Conservation (phyloP, 73 alveolate genomes). For the Tetrahymena elliotti region DNA sequence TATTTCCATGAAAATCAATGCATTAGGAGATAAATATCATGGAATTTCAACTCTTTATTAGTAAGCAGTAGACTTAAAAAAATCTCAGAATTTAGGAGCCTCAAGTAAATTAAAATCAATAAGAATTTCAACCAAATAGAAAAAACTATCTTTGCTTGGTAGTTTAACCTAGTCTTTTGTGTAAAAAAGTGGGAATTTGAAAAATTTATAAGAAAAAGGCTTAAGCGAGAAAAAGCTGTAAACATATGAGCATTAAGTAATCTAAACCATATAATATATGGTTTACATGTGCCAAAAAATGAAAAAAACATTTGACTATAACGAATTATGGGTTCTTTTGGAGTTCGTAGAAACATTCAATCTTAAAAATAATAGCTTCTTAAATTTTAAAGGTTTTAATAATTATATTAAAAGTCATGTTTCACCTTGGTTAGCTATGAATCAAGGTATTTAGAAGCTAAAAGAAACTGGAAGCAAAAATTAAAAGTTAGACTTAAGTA, state of each 20-base stretch:
- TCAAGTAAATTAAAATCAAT: neutral
- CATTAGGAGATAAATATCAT: neutral
- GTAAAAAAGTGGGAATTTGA: neutral
- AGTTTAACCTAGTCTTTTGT: neutral
- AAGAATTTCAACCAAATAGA: neutral
- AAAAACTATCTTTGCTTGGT: neutral
- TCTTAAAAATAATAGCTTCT: neutral
- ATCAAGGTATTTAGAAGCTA: neutral
- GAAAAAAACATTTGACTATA: neutral
- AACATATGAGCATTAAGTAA: neutral
- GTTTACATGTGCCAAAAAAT: neutral
- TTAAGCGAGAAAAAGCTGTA: neutral
- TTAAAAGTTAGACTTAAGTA: neutral
- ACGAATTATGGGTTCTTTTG: neutral
- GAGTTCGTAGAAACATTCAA: neutral
- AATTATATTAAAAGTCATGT: neutral
- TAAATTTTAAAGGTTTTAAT: neutral
- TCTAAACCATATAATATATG: neutral
- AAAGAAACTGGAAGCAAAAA: neutral
- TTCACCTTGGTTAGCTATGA: neutral
- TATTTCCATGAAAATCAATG: too few relatives aligned
- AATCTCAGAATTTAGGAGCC: neutral
- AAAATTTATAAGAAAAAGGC: neutral
- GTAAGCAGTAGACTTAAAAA: neutral
- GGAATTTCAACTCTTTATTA: neutral